Conservation (phyloP, 345 rosid species). For the Hypericum androsaemum region DNA sequence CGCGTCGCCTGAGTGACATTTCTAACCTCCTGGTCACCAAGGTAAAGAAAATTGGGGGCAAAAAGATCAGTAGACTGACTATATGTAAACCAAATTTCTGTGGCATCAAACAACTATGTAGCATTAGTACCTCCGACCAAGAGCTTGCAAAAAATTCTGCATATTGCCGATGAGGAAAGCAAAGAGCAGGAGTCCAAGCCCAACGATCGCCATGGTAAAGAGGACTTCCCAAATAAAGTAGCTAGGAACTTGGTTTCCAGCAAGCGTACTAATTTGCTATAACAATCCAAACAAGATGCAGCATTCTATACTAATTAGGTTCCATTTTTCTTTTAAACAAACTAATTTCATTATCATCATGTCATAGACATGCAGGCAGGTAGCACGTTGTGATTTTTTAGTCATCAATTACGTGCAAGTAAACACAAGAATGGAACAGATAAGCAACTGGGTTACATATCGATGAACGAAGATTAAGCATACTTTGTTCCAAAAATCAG, state of each 20-base stretch:
- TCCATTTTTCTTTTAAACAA: too few relatives aligned
- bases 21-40: conserved; percentile 49
- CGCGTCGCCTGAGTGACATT: conserved; percentile 78
- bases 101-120: not conserved
- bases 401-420: too few relatives aligned
- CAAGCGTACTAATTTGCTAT: conserved; percentile 97
- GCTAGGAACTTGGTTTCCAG: conserved; percentile 82
- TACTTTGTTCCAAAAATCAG: too few relatives aligned
- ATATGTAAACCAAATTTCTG: not conserved
- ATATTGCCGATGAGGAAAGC: conserved; percentile 92
- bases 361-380: too few relatives aligned
- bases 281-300: conserved; percentile 1
- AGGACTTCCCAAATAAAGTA: conserved; percentile 70
- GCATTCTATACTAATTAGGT: too few relatives aligned
- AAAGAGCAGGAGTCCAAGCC: conserved; percentile 82
- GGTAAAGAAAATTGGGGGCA: too few relatives aligned
- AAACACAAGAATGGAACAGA: too few relatives aligned
- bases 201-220: conserved; percentile 73
- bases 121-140: conserved; percentile 52
- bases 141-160: conserved; percentile 89
- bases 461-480: too few relatives aligned
- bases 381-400: too few relatives aligned
- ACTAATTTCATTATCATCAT: too few relatives aligned
- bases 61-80: too few relatives aligned
- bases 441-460: too few relatives aligned